Evolutionary conservation across 331 rosid genomes (phyloP), one percentile per base, ranked within the genome.

Genomic region (Spiraea crenata): DNA sequence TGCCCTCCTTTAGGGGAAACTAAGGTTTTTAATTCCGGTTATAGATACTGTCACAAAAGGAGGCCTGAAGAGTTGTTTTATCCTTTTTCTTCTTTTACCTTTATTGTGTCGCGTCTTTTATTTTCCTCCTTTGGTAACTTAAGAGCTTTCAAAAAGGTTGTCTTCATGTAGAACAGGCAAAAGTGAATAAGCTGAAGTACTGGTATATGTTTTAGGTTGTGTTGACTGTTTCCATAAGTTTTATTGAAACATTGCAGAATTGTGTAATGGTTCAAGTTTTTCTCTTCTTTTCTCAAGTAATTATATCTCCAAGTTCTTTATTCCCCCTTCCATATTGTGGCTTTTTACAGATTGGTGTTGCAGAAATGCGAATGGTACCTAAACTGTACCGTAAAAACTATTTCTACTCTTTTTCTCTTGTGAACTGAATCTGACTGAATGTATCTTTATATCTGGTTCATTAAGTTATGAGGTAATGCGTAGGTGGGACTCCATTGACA

Each of bases 141-240:
- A 72, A 79, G 85, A 75, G 85, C 75, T 81, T 76, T 78, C 0
- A 56, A 78, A 81, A 79, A 73, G 77, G 77, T 88, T 83, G 87
- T 75, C 80, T 77, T 74, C 74, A 71, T 81, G 80, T 81, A 84
- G 83, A 80, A 39, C 79, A 74, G 82, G 67, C 74, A 79, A 73
- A 45, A 76, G 78, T 71, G 84, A 88, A 84, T 84, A 85, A 85
- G 79, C 67, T 77, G 73, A 80, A 72, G 79, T 78, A 66, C 67
- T 45, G 63, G 69, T 73, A 80, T 70, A 80, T 76, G 87, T 82
- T 68, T 73, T 80, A 74, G 82, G 83, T 80, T 85, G 77, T 81
- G 67, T 71, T 78, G 77, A 52, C 76, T 68, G 68, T 83, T 82
- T 82, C 72, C 84, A 76, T 80, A 75, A 83, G 74, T 70, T 83